Percentiles rank a stretch among this genome's conserved stretches.
These are phyloP conservation scores for Talinum fruticosum DNA, from an alignment of 148 eudicot genomes.

Conservation along the genomic window DNA sequence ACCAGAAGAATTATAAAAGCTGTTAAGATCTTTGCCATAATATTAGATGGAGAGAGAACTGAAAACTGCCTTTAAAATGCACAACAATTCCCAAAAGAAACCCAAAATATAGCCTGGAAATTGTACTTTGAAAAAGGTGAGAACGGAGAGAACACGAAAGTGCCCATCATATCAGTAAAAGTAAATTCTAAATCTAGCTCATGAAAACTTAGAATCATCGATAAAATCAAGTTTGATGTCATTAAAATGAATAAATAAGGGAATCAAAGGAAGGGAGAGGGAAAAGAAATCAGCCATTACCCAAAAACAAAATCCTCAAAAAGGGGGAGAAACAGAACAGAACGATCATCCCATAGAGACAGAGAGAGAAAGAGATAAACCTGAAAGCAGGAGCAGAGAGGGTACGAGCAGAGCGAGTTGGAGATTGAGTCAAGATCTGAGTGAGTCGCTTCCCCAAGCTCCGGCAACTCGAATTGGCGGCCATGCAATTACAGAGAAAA, in stretches of 20 bases:
- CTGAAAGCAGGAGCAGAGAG: slow-evolving; percentile 21
- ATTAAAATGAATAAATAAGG: too few relatives aligned
- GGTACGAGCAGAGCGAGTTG: slow-evolving; percentile 1
- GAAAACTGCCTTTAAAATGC: too few relatives aligned
- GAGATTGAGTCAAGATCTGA: slow-evolving; percentile 10
- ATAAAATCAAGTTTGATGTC: too few relatives aligned
- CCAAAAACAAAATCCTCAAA: neutral
- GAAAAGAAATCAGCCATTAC: neutral
- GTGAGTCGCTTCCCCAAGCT: slow-evolving; percentile 24
- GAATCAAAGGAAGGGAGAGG: neutral
- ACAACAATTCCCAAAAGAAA: too few relatives aligned
- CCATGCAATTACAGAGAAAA: slow-evolving; percentile 14
- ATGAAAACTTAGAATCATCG: neutral
- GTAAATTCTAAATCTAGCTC: neutral
- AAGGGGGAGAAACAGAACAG: neutral
- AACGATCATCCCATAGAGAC: neutral
- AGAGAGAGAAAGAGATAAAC: neutral
- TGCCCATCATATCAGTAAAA: neutral
- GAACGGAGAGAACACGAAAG: too few relatives aligned
- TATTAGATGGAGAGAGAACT: too few relatives aligned
- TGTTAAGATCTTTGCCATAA: too few relatives aligned
- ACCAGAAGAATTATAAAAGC: too few relatives aligned
- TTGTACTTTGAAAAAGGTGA: too few relatives aligned
- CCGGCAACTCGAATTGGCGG: slow-evolving; percentile 23
- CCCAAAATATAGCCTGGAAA: too few relatives aligned